Conservation (phyloP, 257 asterid species). For the Jacaranda mimosifolia region DNA sequence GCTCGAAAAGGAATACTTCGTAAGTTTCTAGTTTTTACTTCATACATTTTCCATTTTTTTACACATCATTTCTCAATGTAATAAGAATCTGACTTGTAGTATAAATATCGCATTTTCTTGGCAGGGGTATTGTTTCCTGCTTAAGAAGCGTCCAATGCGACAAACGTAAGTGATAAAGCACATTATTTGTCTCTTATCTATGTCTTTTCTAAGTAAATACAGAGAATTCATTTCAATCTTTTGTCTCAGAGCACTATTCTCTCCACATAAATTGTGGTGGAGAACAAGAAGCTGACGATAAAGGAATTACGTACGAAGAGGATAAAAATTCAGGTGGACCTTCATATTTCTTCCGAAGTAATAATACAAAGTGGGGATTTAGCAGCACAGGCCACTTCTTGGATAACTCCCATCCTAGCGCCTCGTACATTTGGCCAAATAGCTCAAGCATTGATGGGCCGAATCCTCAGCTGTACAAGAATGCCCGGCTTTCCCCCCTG, state of each 20-base stretch:
- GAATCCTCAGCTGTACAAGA: constrained; percentile 47
- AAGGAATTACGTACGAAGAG: constrained; percentile 41
- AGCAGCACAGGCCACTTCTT: constrained; percentile 77
- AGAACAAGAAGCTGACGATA: constrained; percentile 34
- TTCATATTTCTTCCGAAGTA: constrained; percentile 39
- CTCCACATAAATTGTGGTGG: constrained; percentile 82
- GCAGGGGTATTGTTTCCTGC: constrained; percentile 66
- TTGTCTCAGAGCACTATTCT: constrained; percentile 43
- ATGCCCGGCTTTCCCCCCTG: constrained; percentile 61
- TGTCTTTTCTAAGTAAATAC: not conserved
- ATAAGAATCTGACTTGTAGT: constrained; percentile 27
- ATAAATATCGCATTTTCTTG: constrained; percentile 27
- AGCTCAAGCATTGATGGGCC: constrained; percentile 46
- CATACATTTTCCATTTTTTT: not conserved
- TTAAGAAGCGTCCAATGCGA: constrained; percentile 47
- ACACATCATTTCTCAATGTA: not conserved
- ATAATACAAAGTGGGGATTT: constrained; percentile 57
- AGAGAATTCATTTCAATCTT: not conserved
- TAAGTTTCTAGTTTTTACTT: constrained; percentile 46
- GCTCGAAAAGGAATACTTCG: constrained; percentile 60
- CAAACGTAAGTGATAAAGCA: constrained; percentile 51
- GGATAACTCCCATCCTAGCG: constrained; percentile 42
- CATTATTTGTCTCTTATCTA: not conserved
- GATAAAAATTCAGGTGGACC: constrained; percentile 53
- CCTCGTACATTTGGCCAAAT: constrained; percentile 39